Conservation (phyloP, 192 early-diverging fungal genomes). For the Coemansia sp. region DNA sequence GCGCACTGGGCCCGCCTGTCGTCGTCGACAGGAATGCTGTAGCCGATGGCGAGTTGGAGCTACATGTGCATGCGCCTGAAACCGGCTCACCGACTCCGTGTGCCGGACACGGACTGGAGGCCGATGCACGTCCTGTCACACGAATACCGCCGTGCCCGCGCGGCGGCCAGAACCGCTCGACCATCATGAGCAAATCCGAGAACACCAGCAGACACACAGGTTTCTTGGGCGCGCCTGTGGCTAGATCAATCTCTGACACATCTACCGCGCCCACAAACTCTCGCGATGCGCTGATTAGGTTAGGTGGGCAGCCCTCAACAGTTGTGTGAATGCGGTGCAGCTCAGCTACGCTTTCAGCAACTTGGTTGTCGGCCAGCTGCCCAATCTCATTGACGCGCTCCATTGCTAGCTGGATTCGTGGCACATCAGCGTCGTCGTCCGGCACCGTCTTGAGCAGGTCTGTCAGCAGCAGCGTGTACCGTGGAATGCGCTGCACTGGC, state of each 20-base stretch:
- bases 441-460: constrained; percentile 48
- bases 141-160: constrained; percentile 45
- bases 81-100: constrained; percentile 7
- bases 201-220: constrained; percentile 53
- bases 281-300: constrained; percentile 58
- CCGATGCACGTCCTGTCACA: constrained; percentile 28
- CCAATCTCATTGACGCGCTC: constrained; percentile 56
- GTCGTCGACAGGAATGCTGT: constrained; percentile 42
- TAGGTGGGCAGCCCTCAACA: constrained; percentile 54
- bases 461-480: constrained; percentile 70
- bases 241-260: constrained; percentile 49
- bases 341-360: constrained; percentile 50
- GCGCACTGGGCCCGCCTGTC: constrained; percentile 19
- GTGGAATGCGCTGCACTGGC: constrained; percentile 76
- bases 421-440: constrained; percentile 41
- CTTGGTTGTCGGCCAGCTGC: constrained; percentile 55
- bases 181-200: constrained; percentile 54
- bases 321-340: constrained; percentile 54
- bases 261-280: constrained; percentile 54
- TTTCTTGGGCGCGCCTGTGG: constrained; percentile 43
- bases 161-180: constrained; percentile 53
- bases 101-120: constrained; percentile 17
- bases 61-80: constrained; percentile 12
- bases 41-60: constrained; percentile 11
- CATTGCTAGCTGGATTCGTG: constrained; percentile 44